These are phyloP conservation scores for Exidia glandulosa DNA, from an alignment of 768 basidiomycete species.

Conservation along the genomic window DNA sequence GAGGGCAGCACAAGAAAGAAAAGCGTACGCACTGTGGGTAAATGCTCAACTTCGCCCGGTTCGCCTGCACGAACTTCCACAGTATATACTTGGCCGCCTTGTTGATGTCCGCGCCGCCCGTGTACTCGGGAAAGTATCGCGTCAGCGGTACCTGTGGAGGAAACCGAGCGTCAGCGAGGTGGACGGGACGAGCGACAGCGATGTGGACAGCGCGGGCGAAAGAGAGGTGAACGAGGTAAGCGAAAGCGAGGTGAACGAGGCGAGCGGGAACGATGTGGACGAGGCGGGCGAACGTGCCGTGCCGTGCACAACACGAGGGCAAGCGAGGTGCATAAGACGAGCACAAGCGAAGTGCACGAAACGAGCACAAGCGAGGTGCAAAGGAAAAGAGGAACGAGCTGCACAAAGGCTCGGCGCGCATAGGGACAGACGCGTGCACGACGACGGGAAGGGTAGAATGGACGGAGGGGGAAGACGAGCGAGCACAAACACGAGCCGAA, in stretches of 20 bases:
- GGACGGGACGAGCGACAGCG: too few relatives aligned
- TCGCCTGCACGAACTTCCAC: conserved; percentile 92
- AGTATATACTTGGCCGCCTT: conserved; percentile 92
- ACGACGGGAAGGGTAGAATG: too few relatives aligned
- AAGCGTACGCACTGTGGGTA: conserved; percentile 68
- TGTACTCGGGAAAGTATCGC: conserved; percentile 77
- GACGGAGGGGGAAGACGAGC: too few relatives aligned
- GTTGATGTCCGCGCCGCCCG: conserved; percentile 80
- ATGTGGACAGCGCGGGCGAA: too few relatives aligned
- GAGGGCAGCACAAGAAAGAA: background rate
- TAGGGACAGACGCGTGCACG: too few relatives aligned
- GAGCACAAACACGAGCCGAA: conserved; percentile 33
- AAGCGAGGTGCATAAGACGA: too few relatives aligned
- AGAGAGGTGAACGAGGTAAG: background rate
- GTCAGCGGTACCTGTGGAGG: conserved; percentile 54
- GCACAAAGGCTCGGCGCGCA: too few relatives aligned
- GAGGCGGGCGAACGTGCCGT: too few relatives aligned
- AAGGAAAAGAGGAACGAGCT: too few relatives aligned
- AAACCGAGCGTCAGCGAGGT: background rate
- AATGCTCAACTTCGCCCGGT: conserved; percentile 70
- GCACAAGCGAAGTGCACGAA: too few relatives aligned
- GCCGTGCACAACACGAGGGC: too few relatives aligned
- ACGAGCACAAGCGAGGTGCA: too few relatives aligned
- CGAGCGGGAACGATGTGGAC: conserved; percentile 19
- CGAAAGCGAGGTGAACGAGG: background rate